Base-by-base conservation (phyloP, 305 asterid species). In the Fraxinus nigra region DNA sequence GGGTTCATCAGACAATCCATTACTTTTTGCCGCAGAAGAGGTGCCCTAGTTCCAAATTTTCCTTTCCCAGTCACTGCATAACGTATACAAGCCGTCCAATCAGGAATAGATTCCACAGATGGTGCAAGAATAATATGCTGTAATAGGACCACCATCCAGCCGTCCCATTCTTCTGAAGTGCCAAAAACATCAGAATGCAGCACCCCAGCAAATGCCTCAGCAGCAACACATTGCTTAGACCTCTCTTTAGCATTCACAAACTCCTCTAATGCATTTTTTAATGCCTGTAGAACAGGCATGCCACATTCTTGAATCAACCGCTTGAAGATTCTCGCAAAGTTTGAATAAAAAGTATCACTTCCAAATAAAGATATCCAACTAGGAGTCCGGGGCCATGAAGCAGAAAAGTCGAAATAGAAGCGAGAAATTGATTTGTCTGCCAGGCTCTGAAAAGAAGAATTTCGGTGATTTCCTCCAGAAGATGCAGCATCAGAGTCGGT, bases 341-440 rank as follows among this genome's bases (percentile, higher is more conserved):
- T 97, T 2, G 99, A 84, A 87, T 97, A 95, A 81, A 97, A 97
- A 69, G 91, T 93, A 85, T 92, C 97, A 78, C 80, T 92, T 84
- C 98, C 97, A 43, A 92, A 90, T 79, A 92, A 95, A 70, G 98
- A 93, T 80, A 97, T 95, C 99, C 99, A 97, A 86, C 86, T 93
- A 70, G 98, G 98, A 65, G 99, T 95, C 78, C 97, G 98, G 79
- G 99, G 99, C 99, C 99, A 97, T 28, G 98, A 90, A 82, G 98
- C 89, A 89, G 99, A 93, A 90, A 97, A 97, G 84, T 97, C 99
- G 80, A 97, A 97, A 88, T 92, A 97, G 92, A 95, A 97, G 67
- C 90, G 97, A 73, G 98, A 92, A 76, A 97, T 91, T 75, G 99
- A 97, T 89, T 95, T 95, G 86, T 97, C 99, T 28, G 97, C 97